phyloP scores from a whole-genome alignment of 1,284 basidiomycete genomes.

The Irpex sp. region DNA sequence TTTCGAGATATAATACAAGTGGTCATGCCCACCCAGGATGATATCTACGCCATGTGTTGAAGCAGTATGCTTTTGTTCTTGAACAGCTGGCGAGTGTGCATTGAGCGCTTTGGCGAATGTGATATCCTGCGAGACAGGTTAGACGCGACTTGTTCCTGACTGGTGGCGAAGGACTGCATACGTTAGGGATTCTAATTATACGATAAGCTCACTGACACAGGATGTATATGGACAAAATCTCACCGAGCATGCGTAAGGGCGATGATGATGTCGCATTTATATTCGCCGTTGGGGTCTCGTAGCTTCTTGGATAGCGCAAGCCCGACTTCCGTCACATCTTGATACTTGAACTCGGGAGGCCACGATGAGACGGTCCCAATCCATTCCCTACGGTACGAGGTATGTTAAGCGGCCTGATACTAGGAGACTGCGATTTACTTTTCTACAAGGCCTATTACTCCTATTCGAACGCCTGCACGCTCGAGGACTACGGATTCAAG shows the following conservation, averaged over 20 bases:
- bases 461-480: slow-evolving; percentile 66
- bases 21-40: slow-evolving; percentile 89
- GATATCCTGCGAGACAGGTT: slow-evolving; percentile 60
- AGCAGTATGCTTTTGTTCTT: slow-evolving; percentile 39
- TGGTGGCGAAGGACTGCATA: slow-evolving; percentile 7
- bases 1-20: slow-evolving; percentile 80
- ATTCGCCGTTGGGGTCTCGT: slow-evolving; percentile 65
- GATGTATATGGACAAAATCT: slow-evolving; percentile 6
- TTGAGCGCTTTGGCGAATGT: slow-evolving; percentile 58
- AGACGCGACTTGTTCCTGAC: background rate
- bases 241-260: slow-evolving; percentile 78
- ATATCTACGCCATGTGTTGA: slow-evolving; percentile 79
- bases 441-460: slow-evolving; percentile 82
- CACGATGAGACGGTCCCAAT: slow-evolving; percentile 83
- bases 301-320: slow-evolving; percentile 65
- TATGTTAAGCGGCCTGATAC: background rate
- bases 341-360: slow-evolving; percentile 71
- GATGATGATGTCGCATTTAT: slow-evolving; percentile 76
- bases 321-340: slow-evolving; percentile 65
- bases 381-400: slow-evolving; percentile 59
- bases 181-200: slow-evolving; percentile 27
- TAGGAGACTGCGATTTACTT: slow-evolving; percentile 41
- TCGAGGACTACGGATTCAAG: slow-evolving; percentile 63
- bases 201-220: background rate
- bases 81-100: slow-evolving; percentile 56